Percentiles rank a stretch among this genome's conserved stretches.
Evolutionary conservation across 140 eudicot species (phyloP).

Genomic region (Oenanthe javanica): DNA sequence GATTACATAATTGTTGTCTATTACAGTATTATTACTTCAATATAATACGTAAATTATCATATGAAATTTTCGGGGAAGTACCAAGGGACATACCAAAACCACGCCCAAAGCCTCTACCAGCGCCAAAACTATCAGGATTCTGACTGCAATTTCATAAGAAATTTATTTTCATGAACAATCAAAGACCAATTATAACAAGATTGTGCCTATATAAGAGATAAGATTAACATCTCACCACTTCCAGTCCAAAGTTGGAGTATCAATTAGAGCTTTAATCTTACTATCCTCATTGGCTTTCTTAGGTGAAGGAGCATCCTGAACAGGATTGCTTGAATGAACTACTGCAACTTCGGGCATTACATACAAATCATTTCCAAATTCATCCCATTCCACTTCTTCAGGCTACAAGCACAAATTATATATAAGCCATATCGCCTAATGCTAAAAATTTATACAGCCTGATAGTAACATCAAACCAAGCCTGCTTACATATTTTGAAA

Average conservation of each 20-base stretch:
- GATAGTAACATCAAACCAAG: slow-evolving; percentile 1
- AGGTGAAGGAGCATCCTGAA: slow-evolving; percentile 59
- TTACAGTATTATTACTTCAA: background rate
- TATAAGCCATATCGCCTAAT: background rate
- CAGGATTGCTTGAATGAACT: slow-evolving; percentile 37
- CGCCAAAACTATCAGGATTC: slow-evolving; percentile 42
- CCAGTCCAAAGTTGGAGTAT: slow-evolving; percentile 89
- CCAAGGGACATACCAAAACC: slow-evolving; percentile 60
- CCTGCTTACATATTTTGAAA: slow-evolving; percentile 43
- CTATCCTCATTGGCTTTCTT: slow-evolving; percentile 77
- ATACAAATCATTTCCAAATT: slow-evolving; percentile 78
- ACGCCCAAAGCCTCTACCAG: slow-evolving; percentile 78
- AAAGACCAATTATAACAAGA: background rate
- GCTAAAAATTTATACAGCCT: background rate
- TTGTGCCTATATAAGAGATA: background rate
- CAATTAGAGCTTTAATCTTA: slow-evolving; percentile 73
- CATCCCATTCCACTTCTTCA: slow-evolving; percentile 77
- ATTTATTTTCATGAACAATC: background rate
- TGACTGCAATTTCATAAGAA: slow-evolving; percentile 39
- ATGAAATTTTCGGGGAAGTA: background rate
- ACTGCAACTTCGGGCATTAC: slow-evolving; percentile 60
- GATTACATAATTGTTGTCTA: background rate
- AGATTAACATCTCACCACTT: slow-evolving; percentile 48
- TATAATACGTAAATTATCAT: too few species aligned
- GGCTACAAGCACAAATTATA: slow-evolving; percentile 30